Conservation (phyloP, 2,329 filamentous ascomycete genomes). For the Phyllosticta citribraziliensis region DNA sequence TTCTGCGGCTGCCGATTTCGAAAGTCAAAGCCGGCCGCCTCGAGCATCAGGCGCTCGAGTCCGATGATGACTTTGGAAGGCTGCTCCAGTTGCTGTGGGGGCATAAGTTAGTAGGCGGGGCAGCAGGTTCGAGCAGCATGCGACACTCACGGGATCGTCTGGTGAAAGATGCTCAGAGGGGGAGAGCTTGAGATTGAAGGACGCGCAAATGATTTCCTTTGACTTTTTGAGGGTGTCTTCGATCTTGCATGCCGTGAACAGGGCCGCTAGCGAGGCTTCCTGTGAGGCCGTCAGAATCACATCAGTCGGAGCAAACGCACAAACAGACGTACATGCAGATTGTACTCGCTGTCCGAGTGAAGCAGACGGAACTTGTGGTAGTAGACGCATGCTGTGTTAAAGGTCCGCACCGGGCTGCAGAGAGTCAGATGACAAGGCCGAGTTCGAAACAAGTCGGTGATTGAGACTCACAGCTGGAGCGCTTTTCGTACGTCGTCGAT, state of each 20-base stretch:
- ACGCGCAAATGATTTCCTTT: slow-evolving; percentile 79
- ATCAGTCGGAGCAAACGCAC: neutral
- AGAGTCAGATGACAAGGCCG: neutral
- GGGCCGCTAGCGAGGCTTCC: slow-evolving; percentile 76
- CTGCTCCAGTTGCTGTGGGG: slow-evolving; percentile 63
- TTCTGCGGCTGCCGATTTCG: slow-evolving; percentile 81
- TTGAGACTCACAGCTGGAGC: slow-evolving; percentile 59
- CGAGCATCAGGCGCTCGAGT: slow-evolving; percentile 84
- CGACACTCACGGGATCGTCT: slow-evolving; percentile 63
- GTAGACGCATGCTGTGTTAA: slow-evolving; percentile 82
- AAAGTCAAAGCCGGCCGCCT: slow-evolving; percentile 90
- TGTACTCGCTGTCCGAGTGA: slow-evolving; percentile 78
- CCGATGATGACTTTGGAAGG: slow-evolving; percentile 75
- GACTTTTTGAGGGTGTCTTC: slow-evolving; percentile 98
- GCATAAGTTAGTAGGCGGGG: neutral
- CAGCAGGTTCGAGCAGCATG: neutral
- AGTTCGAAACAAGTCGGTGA: neutral
- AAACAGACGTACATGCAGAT: slow-evolving; percentile 45
- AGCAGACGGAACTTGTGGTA: slow-evolving; percentile 88
- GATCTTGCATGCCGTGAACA: slow-evolving; percentile 93
- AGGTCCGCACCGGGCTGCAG: slow-evolving; percentile 73
- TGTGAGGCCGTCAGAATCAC: slow-evolving; percentile 23
- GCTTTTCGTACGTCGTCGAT: slow-evolving; percentile 75
- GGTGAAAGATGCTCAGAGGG: slow-evolving; percentile 59
- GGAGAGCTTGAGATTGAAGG: slow-evolving; percentile 71